Evolutionary conservation across 352 stramenopile genomes (phyloP).

Genomic region (Bremia lactucae): DNA sequence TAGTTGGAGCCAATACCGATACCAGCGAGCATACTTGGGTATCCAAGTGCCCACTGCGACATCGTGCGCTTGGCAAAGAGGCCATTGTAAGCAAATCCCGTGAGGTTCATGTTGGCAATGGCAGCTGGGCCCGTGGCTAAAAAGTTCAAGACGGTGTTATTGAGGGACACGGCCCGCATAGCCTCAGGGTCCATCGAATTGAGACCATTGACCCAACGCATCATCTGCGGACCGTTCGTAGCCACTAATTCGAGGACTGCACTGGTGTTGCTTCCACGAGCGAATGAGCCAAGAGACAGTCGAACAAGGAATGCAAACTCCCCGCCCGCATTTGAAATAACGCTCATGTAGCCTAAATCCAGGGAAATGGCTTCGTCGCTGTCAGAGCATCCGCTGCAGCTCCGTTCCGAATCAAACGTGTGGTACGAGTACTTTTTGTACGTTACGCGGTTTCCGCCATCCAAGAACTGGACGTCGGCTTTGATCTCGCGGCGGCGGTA

Average conservation of each 20-base stretch:
- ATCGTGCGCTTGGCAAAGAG: conserved; percentile 39
- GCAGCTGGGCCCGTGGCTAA: conserved; percentile 19
- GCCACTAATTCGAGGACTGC: conserved; percentile 21
- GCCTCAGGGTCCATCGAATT: conserved; percentile 43
- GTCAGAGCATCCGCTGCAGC: conserved; percentile 42
- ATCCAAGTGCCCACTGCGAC: conserved; percentile 40
- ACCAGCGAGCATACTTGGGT: conserved; percentile 40
- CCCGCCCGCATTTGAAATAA: conserved; percentile 50
- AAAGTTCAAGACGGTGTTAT: conserved; percentile 28
- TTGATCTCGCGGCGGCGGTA: conserved; percentile 52
- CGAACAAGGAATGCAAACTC: conserved; percentile 41
- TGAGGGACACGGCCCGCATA: conserved; percentile 28
- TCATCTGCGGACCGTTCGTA: conserved; percentile 43
- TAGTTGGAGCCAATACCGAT: conserved; percentile 40
- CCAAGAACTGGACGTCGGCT: conserved; percentile 41
- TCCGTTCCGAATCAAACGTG: conserved; percentile 38
- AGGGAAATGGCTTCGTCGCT: conserved; percentile 33
- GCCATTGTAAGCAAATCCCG: conserved; percentile 44
- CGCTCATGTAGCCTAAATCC: conserved; percentile 59
- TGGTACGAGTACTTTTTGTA: conserved; percentile 69
- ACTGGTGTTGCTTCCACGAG: too few species aligned
- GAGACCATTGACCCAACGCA: conserved; percentile 53
- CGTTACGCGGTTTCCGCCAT: conserved; percentile 32
- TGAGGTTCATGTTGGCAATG: conserved; percentile 28
- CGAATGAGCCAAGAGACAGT: conserved; percentile 45